Base-by-base conservation (phyloP, 441 rosid species). In the Euphorbia celastroides region DNA sequence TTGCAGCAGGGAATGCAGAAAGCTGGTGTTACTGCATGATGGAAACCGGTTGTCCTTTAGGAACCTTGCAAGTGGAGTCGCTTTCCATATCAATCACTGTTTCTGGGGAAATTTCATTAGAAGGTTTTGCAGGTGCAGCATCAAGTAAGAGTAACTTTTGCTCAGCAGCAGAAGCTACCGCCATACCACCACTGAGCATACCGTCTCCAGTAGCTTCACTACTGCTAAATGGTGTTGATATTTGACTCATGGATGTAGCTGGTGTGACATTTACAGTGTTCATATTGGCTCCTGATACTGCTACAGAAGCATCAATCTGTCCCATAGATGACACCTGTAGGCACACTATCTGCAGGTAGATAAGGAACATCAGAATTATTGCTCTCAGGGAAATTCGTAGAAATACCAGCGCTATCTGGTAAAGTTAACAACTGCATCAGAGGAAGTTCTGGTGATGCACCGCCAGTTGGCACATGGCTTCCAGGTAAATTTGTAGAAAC, bases 11-110 rank as follows among this genome's bases (percentile, higher is more conserved):
- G 66, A 73, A 32, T 55, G 74, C 23, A 38, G 74, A 65, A 75
- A 67, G 78, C 55, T 68, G 78, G 69, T 30, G 66, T 32, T 50
- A 58, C 78, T 75, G 81, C 67, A 55, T n/a, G 54, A 48, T 32
- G 38, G 70, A 54, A 6, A 74, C 74, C 71, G 66, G 74, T 58
- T 56, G 78, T 58, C 12, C 62, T 3, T 57, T 63, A 59, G 75
- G 56, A 67, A 60, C 26, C 74, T 64, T 64, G 36, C 20, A 34
- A 27, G n/a, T n/a, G 27, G 65, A 31, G 60, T 72, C 70, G 10
- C 63, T 60, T 67, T 59, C 34, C 64, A 34, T 52, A 73, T 58
- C 69, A 22, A 55, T 62, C 27, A 46, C 51, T 48, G 63, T 73
- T 56, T 56, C 28, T 22, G 72, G 65, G 64, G 75, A 64, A 71